Evolutionary conservation across 345 rosid genomes (phyloP), one percentile per base, ranked within the genome.

Genomic region (Gynandropsis gynandra): DNA sequence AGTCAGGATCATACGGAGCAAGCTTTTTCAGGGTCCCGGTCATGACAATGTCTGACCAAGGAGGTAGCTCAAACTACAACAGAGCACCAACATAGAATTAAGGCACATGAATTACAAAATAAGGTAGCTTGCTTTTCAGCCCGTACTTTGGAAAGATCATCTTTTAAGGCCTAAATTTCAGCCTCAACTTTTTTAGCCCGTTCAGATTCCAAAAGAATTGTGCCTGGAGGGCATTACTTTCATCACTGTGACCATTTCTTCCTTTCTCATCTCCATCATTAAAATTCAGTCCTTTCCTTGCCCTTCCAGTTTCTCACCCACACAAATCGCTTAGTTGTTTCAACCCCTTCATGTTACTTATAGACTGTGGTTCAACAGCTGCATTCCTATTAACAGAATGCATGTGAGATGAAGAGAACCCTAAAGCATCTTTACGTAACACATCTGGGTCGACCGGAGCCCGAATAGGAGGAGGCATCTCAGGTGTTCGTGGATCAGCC

Each of bases 111-210:
- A n/a, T n/a, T n/a, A n/a, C n/a, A n/a, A 58, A 69, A 68, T 54
- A 78, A 41, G 71, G 52, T 85, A 62, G 85, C 88, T 88, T 66
- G n/a, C n/a, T 87, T 92, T 65, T 92, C 97, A 63, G 80, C 85
- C 72, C 87, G 93, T 54, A 92, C 70, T 74, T 75, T 83, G 42
- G 87, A 68, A 57, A 93, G 88, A 43, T 79, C 82, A 42, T 83
- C 83, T 76, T 78, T 85, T 47, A 93, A 76, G 45, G 65, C 74
- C 36, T 66, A 58, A 35, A 93, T 83, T 63, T 88, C 99, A 61
- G 66, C 67, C 74, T 88, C 99, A 16, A 84, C 80, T 70, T 72
- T 80, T 61, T 71, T 63, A 37, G 74, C 61, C 15, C 81, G 79
- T 59, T 85, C 88, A 33, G 81, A 81, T 18, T 76, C 80, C 27